Percentiles rank a stretch among this genome's conserved stretches.
These are phyloP conservation scores for Cadophora malorum DNA, from an alignment of 2,329 filamentous ascomycete genomes.

Conservation along the genomic window DNA sequence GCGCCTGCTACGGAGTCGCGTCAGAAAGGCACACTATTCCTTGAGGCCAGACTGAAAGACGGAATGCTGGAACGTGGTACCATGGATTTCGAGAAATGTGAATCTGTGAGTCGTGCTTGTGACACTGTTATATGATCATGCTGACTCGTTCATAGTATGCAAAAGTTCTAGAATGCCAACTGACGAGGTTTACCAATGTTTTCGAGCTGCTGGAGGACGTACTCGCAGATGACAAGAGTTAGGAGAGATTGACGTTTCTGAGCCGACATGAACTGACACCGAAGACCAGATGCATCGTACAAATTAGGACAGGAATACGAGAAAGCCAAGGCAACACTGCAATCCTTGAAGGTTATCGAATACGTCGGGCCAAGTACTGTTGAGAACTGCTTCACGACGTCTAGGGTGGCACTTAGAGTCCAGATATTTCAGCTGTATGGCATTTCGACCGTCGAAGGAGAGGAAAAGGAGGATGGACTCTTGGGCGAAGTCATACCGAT, in stretches of 20 bases:
- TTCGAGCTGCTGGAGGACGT: conserved; percentile 35
- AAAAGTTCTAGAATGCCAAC: conserved; percentile 25
- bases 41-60: conserved; percentile 31
- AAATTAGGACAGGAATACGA: conserved; percentile 30
- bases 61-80: neutral
- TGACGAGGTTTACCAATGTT: conserved; percentile 23
- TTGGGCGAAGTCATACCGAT: conserved; percentile 38
- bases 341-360: conserved; percentile 40
- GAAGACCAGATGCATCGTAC: conserved; percentile 8
- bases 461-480: conserved; percentile 27
- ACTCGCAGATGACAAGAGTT: conserved; percentile 29
- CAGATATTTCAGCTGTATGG: conserved; percentile 33
- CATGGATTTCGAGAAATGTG: neutral
- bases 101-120: neutral
- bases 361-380: conserved; percentile 32
- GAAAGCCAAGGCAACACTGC: conserved; percentile 23
- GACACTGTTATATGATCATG: neutral
- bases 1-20: neutral
- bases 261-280: neutral
- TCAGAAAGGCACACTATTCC: conserved; percentile 28
- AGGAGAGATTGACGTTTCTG: conserved; percentile 3
- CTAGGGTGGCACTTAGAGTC: conserved; percentile 31
- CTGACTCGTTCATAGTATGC: conserved; percentile 1
- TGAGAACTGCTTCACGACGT: conserved; percentile 29
- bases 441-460: neutral